These are phyloP conservation scores for Phytophthora fragariae DNA, from an alignment of 352 stramenopile genomes.

Conservation along the genomic window DNA sequence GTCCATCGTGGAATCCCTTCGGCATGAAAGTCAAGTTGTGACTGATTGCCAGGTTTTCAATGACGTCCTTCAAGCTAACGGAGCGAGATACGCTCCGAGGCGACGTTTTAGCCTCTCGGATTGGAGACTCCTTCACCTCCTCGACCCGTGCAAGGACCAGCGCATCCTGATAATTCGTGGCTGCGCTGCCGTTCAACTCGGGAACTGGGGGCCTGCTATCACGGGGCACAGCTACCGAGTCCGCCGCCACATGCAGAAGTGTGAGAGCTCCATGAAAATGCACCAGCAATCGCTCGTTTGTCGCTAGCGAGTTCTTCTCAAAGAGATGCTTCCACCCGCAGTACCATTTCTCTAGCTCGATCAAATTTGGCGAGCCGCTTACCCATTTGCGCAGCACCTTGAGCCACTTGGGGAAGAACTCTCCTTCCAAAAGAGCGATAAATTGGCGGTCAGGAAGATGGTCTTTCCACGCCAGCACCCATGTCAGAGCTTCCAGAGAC, in stretches of 20 bases:
- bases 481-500: conserved; percentile 69
- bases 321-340: conserved; percentile 88
- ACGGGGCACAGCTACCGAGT: conserved; percentile 22
- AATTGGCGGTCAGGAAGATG: conserved; percentile 78
- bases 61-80: conserved; percentile 83
- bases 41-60: conserved; percentile 83
- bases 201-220: conserved; percentile 44
- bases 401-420: conserved; percentile 94
- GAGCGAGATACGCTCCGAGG: conserved; percentile 45
- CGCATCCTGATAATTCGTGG: conserved; percentile 80
- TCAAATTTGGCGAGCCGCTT: conserved; percentile 45
- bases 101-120: conserved; percentile 29
- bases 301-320: conserved; percentile 61
- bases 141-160: conserved; percentile 60
- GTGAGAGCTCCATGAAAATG: conserved; percentile 83
- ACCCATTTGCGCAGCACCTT: conserved; percentile 87
- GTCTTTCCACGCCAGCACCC: conserved; percentile 79
- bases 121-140: conserved; percentile 29
- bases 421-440: conserved; percentile 86
- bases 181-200: conserved; percentile 55
- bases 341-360: conserved; percentile 87
- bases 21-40: conserved; percentile 87
- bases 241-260: conserved; percentile 62
- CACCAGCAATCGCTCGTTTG: conserved; percentile 67
- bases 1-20: conserved; percentile 77